Conservation (phyloP, 1,284 basidiomycete species). For the Coniferiporia sulphurascens region DNA sequence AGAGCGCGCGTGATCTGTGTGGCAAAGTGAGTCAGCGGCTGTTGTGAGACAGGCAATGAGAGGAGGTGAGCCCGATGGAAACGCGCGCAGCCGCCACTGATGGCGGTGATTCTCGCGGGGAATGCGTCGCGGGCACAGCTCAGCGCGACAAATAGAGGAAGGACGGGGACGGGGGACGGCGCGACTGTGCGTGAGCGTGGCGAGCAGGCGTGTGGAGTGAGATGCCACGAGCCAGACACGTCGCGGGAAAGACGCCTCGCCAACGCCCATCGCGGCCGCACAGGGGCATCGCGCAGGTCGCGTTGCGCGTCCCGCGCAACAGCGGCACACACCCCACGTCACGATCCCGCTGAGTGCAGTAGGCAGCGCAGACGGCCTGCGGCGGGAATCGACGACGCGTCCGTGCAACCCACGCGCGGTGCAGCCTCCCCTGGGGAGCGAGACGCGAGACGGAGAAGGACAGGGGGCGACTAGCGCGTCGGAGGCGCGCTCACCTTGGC, state of each 20-base stretch:
- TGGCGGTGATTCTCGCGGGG: constrained; percentile 1
- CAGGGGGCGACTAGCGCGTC: constrained; percentile 24
- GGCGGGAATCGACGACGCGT: constrained; percentile 11
- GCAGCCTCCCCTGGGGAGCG: constrained; percentile 19
- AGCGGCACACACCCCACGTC: not conserved
- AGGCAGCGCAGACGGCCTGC: not conserved
- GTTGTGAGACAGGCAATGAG: constrained; percentile 8
- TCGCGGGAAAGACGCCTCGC: not conserved
- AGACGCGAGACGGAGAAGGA: constrained; percentile 41
- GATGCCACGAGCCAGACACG: not conserved
- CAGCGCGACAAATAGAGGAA: not conserved
- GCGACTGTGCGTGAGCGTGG: not conserved
- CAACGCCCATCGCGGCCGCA: constrained; percentile 12
- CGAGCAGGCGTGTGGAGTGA: not conserved
- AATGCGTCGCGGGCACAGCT: not conserved
- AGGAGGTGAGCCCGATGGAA: constrained; percentile 9
- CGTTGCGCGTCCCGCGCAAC: not conserved
- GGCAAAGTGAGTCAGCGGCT: constrained; percentile 22
- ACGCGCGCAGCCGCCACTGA: constrained; percentile 6
- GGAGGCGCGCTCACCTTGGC: constrained; percentile 56
- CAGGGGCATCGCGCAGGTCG: not conserved
- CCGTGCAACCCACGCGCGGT: constrained; percentile 9
- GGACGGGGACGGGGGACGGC: not conserved
- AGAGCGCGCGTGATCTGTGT: constrained; percentile 68
- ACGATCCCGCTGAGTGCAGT: not conserved